phyloP scores from a whole-genome alignment of 2,329 filamentous ascomycete species.

The Leptoxyphium fumago region DNA sequence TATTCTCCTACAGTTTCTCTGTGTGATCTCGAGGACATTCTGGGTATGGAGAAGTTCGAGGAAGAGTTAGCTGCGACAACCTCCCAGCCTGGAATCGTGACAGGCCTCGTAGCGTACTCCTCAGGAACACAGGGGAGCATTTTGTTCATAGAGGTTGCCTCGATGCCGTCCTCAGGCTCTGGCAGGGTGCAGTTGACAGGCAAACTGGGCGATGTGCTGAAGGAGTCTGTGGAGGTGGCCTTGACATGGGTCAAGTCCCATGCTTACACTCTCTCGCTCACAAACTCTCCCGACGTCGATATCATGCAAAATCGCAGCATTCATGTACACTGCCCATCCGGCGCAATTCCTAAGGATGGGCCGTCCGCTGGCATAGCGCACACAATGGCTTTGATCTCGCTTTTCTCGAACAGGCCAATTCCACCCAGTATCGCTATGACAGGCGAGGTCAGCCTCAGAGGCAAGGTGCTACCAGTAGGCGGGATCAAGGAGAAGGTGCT shows the following conservation, averaged over 20 bases:
- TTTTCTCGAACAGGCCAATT: conserved; percentile 75
- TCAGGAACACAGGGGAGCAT: conserved; percentile 89
- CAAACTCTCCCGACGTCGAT: conserved; percentile 65
- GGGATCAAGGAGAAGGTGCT: conserved; percentile 99
- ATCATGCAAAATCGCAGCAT: conserved; percentile 92
- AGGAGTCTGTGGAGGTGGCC: conserved; percentile 92
- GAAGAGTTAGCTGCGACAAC: conserved; percentile 87
- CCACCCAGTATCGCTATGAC: conserved; percentile 95
- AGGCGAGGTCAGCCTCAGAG: conserved; percentile 62
- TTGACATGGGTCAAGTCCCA: conserved; percentile 95
- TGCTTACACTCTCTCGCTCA: conserved; percentile 77
- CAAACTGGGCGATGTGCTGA: conserved; percentile 89
- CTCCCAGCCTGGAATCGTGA: conserved; percentile 76
- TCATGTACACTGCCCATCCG: conserved; percentile 90
- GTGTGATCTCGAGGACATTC: conserved; percentile 73
- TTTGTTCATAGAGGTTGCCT: conserved; percentile 93
- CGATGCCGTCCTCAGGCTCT: conserved; percentile 66
- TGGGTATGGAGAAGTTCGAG: conserved; percentile 86
- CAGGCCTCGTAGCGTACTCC: conserved; percentile 87
- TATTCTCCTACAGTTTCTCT: conserved; percentile 64
- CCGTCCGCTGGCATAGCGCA: conserved; percentile 77
- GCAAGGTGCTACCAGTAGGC: conserved; percentile 82
- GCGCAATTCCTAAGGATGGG: conserved; percentile 89
- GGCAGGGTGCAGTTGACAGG: conserved; percentile 90
- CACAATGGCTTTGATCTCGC: conserved; percentile 78